These are phyloP conservation scores for Ogataea methylovora DNA, from an alignment of 805 yeast genomes.

Conservation along the genomic window DNA sequence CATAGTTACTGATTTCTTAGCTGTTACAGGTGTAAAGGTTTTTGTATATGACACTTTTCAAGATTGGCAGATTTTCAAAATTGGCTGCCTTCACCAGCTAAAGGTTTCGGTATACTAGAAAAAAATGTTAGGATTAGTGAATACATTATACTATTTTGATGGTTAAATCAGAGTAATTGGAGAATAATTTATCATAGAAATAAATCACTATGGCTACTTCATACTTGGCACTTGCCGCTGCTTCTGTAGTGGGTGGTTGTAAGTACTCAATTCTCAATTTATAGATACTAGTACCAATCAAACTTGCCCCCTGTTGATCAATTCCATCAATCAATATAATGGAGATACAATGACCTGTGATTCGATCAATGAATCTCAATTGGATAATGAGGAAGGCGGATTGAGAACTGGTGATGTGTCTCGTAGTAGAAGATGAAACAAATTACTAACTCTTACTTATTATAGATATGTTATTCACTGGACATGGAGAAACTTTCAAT, in stretches of 20 bases:
- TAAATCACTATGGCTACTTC: slow-evolving; percentile 13
- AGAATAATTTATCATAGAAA: neutral
- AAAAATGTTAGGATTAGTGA: no score
- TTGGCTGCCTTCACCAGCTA: no score
- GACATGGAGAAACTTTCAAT: slow-evolving; percentile 87
- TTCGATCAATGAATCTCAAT: neutral
- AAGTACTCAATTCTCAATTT: slow-evolving; percentile 9
- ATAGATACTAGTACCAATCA: neutral
- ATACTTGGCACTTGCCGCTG: slow-evolving; percentile 20
- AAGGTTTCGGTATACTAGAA: no score
- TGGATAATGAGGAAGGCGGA: neutral
- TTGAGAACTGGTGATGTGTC: no score
- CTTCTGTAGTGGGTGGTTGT: slow-evolving; percentile 29
- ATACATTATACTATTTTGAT: no score
- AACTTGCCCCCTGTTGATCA: neutral
- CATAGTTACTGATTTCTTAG: no score
- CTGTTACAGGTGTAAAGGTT: no score
- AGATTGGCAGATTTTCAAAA: no score
- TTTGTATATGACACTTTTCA: no score
- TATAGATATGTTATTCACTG: slow-evolving; percentile 68
- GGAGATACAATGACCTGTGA: no score
- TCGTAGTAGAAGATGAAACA: neutral
- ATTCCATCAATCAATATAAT: no score
- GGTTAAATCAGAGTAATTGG: no score
- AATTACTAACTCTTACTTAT: slow-evolving; percentile 1